phyloP scores from a whole-genome alignment of 2,329 filamentous ascomycete species.

The Colletotrichum simmondsii region DNA sequence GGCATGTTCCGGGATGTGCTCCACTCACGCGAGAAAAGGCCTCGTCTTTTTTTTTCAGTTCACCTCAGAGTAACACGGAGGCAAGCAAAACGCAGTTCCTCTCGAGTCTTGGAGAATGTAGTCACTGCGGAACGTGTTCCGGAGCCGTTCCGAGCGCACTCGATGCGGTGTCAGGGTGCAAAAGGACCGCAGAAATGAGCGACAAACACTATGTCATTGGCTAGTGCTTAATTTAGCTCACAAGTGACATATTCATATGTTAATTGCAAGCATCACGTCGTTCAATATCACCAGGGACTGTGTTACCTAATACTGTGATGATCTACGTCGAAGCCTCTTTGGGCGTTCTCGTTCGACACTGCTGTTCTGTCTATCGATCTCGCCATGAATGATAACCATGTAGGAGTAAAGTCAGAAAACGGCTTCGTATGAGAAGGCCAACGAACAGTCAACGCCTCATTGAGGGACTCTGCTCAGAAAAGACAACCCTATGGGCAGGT shows the following conservation, averaged over 20 bases:
- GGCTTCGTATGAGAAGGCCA: background rate
- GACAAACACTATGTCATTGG: background rate
- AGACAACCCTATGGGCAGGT: background rate
- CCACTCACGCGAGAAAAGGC: background rate
- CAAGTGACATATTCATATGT: background rate
- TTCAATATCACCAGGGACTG: background rate
- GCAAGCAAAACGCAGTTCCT: background rate
- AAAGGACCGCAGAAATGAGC: background rate
- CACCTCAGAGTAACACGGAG: background rate
- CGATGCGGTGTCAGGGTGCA: background rate
- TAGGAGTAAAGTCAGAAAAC: background rate
- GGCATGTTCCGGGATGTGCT: background rate
- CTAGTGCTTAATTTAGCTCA: background rate
- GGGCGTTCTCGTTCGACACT: background rate
- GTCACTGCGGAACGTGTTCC: background rate
- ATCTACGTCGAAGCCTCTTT: background rate
- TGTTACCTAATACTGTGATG: background rate
- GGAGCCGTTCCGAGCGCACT: background rate
- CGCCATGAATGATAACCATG: background rate
- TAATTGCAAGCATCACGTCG: background rate
- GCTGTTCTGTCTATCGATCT: background rate
- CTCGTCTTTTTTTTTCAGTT: too few species aligned
- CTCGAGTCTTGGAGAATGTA: too few species aligned
- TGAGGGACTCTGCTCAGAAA: too few species aligned
- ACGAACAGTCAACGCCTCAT: background rate